Evolutionary conservation across 1,284 basidiomycete species (phyloP).

Genomic region (Cutaneotrichosporon mucoides): DNA sequence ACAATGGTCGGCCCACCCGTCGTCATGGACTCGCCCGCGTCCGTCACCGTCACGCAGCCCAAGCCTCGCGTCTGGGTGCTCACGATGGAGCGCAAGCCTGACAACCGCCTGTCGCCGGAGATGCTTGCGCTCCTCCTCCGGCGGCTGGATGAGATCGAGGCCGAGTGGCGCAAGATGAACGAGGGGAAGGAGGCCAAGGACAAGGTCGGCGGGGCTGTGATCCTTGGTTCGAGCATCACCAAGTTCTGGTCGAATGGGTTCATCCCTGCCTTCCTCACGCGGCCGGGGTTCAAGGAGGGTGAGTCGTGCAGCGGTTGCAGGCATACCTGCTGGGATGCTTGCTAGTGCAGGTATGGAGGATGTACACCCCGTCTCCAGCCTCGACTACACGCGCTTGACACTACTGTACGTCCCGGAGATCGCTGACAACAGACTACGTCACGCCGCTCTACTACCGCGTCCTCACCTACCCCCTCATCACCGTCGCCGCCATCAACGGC

Average conservation of each 20-base stretch:
- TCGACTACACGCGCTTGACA: too few species aligned
- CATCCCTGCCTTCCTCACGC: not conserved
- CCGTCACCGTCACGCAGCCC: conserved; percentile 26
- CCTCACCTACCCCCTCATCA: conserved; percentile 53
- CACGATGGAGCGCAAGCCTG: conserved; percentile 43
- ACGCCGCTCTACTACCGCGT: conserved; percentile 21
- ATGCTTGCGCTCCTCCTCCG: conserved; percentile 32
- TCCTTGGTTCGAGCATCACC: conserved; percentile 68
- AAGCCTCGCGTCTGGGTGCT: conserved; percentile 36
- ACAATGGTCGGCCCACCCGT: conserved; percentile 1
- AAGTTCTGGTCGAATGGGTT: conserved; percentile 78
- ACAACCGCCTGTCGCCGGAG: conserved; percentile 45
- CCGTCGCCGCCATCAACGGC: conserved; percentile 82
- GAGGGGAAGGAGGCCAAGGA: not conserved
- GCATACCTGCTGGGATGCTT: too few species aligned
- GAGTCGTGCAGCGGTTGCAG: not conserved
- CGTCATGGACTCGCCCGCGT: not conserved
- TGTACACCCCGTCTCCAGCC: too few species aligned
- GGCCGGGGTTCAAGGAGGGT: conserved; percentile 5
- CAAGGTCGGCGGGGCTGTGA: conserved; percentile 58
- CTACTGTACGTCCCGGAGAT: too few species aligned
- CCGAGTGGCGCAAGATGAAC: conserved; percentile 60
- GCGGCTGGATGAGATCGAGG: conserved; percentile 71
- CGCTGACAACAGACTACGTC: conserved; percentile 1
- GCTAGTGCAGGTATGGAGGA: too few species aligned